These are phyloP conservation scores for Stylosanthes scabra DNA, from an alignment of 331 rosid species.

Conservation along the genomic window DNA sequence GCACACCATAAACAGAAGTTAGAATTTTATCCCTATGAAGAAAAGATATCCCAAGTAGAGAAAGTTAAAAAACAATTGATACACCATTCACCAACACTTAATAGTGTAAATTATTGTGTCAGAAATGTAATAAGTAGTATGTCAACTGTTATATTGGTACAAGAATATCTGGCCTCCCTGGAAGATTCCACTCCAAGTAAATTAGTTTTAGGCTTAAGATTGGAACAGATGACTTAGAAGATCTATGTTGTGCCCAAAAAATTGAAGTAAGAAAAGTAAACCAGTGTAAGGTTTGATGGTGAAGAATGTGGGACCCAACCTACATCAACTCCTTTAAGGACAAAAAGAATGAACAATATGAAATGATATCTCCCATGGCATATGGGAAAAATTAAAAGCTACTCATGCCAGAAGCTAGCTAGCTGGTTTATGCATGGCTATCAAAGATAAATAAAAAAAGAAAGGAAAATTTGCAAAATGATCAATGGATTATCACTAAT, in stretches of 20 bases:
- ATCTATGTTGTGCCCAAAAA: neutral
- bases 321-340: constrained; percentile 14
- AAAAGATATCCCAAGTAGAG: neutral
- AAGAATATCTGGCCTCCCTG: neutral
- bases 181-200: constrained; percentile 14
- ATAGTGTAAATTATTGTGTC: neutral
- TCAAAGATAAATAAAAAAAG: constrained; percentile 5
- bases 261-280: constrained; percentile 16
- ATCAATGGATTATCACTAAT: constrained; percentile 31
- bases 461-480: constrained; percentile 17
- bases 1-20: neutral
- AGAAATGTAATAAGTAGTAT: neutral
- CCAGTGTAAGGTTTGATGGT: constrained; percentile 1
- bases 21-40: neutral
- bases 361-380: constrained; percentile 24
- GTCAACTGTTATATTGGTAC: neutral
- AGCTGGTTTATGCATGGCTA: constrained; percentile 27
- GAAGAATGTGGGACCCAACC: constrained; percentile 5
- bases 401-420: constrained; percentile 31
- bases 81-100: neutral
- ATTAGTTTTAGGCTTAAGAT: neutral
- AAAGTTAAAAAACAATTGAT: neutral
- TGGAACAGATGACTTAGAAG: constrained; percentile 10
- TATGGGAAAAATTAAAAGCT: neutral
- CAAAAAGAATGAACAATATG: constrained; percentile 14